Conservation (phyloP, 1,139 yeast genomes). For the Lodderomyces orthopsilosis region DNA sequence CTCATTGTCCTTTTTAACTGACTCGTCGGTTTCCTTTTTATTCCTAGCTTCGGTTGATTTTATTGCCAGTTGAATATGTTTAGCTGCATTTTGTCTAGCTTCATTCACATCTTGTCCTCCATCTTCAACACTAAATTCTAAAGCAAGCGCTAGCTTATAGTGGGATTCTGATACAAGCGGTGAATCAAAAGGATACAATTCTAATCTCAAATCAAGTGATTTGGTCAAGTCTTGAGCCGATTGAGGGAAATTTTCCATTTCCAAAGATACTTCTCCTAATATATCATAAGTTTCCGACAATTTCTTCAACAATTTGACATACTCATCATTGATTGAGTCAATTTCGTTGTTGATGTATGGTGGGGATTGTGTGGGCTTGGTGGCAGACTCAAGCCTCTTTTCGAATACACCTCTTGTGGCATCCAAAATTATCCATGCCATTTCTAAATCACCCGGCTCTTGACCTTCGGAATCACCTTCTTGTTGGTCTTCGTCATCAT, state of each 20-base stretch:
- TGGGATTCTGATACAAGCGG: slow-evolving; percentile 74
- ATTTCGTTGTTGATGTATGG: slow-evolving; percentile 35
- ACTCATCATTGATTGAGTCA: slow-evolving; percentile 30
- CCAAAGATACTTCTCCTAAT: slow-evolving; percentile 85
- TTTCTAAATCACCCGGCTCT: slow-evolving; percentile 67
- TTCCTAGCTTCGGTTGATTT: slow-evolving; percentile 52
- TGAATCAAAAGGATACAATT: slow-evolving; percentile 52
- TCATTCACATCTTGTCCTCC: slow-evolving; percentile 31
- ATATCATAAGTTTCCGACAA: slow-evolving; percentile 76
- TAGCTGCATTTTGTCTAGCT: slow-evolving; percentile 51
- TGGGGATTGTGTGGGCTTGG: slow-evolving; percentile 13
- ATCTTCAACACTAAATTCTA: slow-evolving; percentile 64
- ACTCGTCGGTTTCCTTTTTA: slow-evolving; percentile 25
- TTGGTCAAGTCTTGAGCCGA: slow-evolving; percentile 65
- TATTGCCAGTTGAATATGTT: slow-evolving; percentile 59
- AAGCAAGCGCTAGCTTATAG: slow-evolving; percentile 76
- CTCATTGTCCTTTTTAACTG: slow-evolving; percentile 41
- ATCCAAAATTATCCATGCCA: slow-evolving; percentile 86
- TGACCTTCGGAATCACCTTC: slow-evolving; percentile 26
- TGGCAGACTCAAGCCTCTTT: slow-evolving; percentile 31
- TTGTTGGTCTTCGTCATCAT: slow-evolving; percentile 23
- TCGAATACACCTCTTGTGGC: slow-evolving; percentile 66
- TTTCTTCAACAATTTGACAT: slow-evolving; percentile 43
- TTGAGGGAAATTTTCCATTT: slow-evolving; percentile 78
- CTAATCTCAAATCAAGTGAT: slow-evolving; percentile 54